These are phyloP conservation scores for Euphrasia arctica DNA, from an alignment of 305 asterid species.

Conservation along the genomic window DNA sequence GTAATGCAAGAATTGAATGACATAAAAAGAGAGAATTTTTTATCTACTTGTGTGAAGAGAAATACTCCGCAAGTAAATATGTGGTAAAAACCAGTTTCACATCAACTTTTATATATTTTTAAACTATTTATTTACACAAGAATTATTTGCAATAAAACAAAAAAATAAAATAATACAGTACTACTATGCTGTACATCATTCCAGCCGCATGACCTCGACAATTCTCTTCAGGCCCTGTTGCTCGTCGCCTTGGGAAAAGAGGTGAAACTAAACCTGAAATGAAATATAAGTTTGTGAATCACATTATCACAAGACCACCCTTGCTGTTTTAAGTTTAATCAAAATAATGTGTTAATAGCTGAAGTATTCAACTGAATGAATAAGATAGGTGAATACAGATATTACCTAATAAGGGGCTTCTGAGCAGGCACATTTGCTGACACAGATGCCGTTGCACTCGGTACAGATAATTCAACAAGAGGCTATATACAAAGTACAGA, in stretches of 20 bases:
- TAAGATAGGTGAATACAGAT: neutral
- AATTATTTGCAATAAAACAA: too few species aligned
- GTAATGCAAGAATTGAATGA: too few species aligned
- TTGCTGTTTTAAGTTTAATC: neutral
- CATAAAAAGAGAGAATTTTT: too few species aligned
- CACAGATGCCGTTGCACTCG: conserved; percentile 37
- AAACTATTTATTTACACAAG: too few species aligned
- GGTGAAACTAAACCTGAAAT: conserved; percentile 69
- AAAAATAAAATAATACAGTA: too few species aligned
- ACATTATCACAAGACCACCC: neutral
- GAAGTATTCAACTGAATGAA: conserved; percentile 5
- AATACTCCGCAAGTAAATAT: too few species aligned
- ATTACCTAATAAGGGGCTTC: conserved; percentile 77
- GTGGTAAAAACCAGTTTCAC: too few species aligned
- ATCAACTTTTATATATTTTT: too few species aligned
- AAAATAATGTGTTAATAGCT: neutral
- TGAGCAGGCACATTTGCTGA: conserved; percentile 44
- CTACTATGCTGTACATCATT: neutral
- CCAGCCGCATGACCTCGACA: neutral
- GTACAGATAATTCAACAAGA: conserved; percentile 40
- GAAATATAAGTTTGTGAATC: conserved; percentile 4
- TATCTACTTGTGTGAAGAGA: too few species aligned
- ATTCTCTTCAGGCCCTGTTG: conserved; percentile 33
- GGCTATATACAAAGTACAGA: conserved; percentile 38
- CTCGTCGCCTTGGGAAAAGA: conserved; percentile 59